Conservation (phyloP, 2,329 filamentous ascomycete genomes). For the Fusarium camptoceras region DNA sequence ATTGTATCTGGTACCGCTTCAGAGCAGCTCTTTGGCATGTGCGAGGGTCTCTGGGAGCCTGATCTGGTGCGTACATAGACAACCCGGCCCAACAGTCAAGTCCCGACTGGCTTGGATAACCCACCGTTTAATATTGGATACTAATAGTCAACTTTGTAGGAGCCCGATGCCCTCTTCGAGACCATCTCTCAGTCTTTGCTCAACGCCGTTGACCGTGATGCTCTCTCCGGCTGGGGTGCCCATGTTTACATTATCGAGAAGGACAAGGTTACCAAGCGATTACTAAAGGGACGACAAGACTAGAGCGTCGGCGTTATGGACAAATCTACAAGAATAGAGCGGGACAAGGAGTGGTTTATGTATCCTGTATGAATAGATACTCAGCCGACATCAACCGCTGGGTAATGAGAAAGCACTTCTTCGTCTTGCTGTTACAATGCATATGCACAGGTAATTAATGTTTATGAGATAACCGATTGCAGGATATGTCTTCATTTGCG, state of each 20-base stretch:
- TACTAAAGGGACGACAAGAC: conserved; percentile 98
- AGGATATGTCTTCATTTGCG: neutral
- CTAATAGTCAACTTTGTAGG: conserved; percentile 55
- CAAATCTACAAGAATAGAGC: conserved; percentile 31
- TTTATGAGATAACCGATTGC: neutral
- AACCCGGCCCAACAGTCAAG: neutral
- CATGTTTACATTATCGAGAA: conserved; percentile 99
- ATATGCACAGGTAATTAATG: neutral
- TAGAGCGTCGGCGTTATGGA: conserved; percentile 56
- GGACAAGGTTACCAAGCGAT: conserved; percentile 98
- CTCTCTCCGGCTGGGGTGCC: conserved; percentile 96
- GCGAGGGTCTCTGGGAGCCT: conserved; percentile 97
- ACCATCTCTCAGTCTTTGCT: conserved; percentile 96
- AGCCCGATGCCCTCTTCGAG: conserved; percentile 95
- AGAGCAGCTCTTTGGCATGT: conserved; percentile 98
- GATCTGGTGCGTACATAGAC: conserved; percentile 78
- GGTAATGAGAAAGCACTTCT: conserved; percentile 44
- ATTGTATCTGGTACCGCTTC: conserved; percentile 96
- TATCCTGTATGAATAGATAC: conserved; percentile 54
- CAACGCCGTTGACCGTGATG: conserved; percentile 96
- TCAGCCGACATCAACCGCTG: conserved; percentile 41
- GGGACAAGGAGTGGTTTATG: conserved; percentile 37
- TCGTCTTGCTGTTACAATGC: conserved; percentile 9
- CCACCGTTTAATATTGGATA: neutral
- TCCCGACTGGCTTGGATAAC: neutral